Percentiles rank a stretch among this genome's conserved stretches.
Conservation (phyloP, 2,329 filamentous ascomycete species). For the Alternaria atra region DNA sequence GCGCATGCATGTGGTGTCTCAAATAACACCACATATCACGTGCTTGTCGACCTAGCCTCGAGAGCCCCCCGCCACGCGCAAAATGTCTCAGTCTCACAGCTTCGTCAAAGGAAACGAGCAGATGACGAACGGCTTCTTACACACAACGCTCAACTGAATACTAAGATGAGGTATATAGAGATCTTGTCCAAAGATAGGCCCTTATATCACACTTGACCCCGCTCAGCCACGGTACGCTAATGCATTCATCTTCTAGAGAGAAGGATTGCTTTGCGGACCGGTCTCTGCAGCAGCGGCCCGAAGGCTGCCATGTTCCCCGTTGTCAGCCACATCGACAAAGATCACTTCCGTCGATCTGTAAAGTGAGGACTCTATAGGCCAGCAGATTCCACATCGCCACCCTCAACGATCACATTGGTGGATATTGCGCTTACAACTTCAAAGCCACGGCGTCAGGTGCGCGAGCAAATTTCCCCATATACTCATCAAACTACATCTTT, state of each 20-base stretch:
- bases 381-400: background rate
- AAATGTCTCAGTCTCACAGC: background rate
- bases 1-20: background rate
- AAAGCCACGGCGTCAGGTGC: conserved; percentile 8
- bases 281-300: conserved; percentile 1
- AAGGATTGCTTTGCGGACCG: background rate
- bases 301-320: background rate
- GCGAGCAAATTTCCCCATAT: background rate
- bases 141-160: background rate
- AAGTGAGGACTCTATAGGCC: background rate
- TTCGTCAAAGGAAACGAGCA: background rate
- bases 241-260: background rate
- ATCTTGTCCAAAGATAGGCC: background rate
- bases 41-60: background rate
- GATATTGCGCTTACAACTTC: background rate
- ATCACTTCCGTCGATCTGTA: background rate
- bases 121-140: background rate
- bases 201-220: background rate
- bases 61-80: background rate
- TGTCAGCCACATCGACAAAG: background rate
- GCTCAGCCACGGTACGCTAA: conserved; percentile 1
- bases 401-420: background rate
- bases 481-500: background rate
- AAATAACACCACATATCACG: background rate
- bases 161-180: background rate